These are phyloP conservation scores for Theileria sp. DNA, from an alignment of 169 alveolate species.

Conservation along the genomic window DNA sequence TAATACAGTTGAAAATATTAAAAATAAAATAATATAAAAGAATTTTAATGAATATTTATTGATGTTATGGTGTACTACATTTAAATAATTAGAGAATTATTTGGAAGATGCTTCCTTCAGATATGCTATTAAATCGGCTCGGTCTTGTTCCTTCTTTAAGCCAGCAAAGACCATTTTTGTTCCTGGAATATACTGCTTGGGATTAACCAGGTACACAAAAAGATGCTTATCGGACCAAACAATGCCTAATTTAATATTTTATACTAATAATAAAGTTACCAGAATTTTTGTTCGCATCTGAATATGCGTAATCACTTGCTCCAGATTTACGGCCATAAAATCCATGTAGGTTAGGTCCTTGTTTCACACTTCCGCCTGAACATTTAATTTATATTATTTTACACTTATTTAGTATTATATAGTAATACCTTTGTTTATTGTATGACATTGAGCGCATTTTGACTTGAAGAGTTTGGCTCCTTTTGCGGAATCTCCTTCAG, in stretches of 20 bases:
- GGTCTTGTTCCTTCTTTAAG: slow-evolving; percentile 89
- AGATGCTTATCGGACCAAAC: slow-evolving; percentile 89
- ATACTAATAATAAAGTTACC: slow-evolving; percentile 38
- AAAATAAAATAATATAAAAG: not conserved
- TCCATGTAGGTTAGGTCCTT: slow-evolving; percentile 85
- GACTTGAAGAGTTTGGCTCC: slow-evolving; percentile 89
- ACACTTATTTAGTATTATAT: not conserved
- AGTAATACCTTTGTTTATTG: slow-evolving; percentile 78
- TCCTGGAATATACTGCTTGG: slow-evolving; percentile 91
- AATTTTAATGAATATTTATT: not conserved
- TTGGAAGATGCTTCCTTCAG: slow-evolving; percentile 79
- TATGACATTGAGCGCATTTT: slow-evolving; percentile 92
- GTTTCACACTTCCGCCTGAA: slow-evolving; percentile 87
- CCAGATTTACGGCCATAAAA: slow-evolving; percentile 88
- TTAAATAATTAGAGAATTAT: not conserved
- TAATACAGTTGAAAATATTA: not conserved
- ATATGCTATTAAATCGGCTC: slow-evolving; percentile 92
- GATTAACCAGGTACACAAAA: slow-evolving; percentile 86
- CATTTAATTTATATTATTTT: slow-evolving; percentile 9
- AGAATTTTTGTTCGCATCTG: slow-evolving; percentile 87
- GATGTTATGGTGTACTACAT: not conserved
- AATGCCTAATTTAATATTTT: slow-evolving; percentile 66
- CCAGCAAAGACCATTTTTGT: slow-evolving; percentile 97
- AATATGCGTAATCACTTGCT: slow-evolving; percentile 81
- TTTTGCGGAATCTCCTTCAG: slow-evolving; percentile 86